Percentiles rank a stretch among this genome's conserved stretches.
Evolutionary conservation across 441 rosid genomes (phyloP).

Genomic region (Iberis amara): DNA sequence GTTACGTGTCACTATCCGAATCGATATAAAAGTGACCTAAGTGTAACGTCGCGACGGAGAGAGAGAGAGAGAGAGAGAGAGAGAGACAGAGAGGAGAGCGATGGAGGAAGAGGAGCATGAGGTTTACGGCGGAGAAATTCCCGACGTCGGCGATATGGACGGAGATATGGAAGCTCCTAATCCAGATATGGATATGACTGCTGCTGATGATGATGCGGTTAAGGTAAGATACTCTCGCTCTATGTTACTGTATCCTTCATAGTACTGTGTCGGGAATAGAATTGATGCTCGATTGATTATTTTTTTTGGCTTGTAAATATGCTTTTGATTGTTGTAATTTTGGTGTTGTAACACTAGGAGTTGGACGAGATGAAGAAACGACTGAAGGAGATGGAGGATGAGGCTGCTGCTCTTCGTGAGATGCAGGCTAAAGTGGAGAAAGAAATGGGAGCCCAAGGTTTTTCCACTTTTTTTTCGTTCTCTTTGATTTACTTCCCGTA

Average conservation of each 20-base stretch:
- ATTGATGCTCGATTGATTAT: slow-evolving; percentile 9
- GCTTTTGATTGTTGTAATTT: neutral
- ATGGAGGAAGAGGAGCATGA: slow-evolving; percentile 91
- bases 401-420: slow-evolving; percentile 92
- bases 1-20: slow-evolving; percentile 25
- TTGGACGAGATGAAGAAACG: slow-evolving; percentile 91
- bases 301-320: neutral
- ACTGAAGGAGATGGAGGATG: slow-evolving; percentile 92
- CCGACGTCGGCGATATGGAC: slow-evolving; percentile 63
- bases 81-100: slow-evolving; percentile 15
- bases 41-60: neutral
- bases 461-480: no score
- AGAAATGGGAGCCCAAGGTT: slow-evolving; percentile 94
- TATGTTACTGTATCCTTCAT: neutral
- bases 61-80: no score
- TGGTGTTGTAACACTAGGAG: slow-evolving; percentile 41
- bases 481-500: no score
- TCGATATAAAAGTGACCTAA: slow-evolving; percentile 21
- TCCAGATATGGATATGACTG: slow-evolving; percentile 62
- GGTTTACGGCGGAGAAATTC: slow-evolving; percentile 93
- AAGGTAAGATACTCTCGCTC: slow-evolving; percentile 38
- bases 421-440: slow-evolving; percentile 97
- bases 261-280: neutral
- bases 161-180: slow-evolving; percentile 61
- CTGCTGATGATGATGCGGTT: slow-evolving; percentile 72